Base-by-base conservation (phyloP, 176 grass and related monocot genomes). In the Cenchrus americanus region DNA sequence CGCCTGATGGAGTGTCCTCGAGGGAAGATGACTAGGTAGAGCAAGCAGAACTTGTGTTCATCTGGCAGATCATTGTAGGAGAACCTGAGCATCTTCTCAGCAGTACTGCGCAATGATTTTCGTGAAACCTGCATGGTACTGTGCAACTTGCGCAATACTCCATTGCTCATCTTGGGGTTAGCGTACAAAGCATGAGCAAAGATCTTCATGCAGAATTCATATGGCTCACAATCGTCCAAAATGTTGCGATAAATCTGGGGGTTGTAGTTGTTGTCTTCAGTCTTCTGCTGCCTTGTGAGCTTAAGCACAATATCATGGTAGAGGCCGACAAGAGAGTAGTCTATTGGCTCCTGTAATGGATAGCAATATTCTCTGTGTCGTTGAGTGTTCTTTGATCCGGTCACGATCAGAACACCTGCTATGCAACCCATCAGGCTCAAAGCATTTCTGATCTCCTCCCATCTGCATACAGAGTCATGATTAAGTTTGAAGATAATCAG, bases 11-110 rank as follows among this genome's bases (percentile, higher is more conserved):
- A 43, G 10, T 73, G 5, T 8, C 24, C 18, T 40, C 0, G 83
- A 62, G 75, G 53, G 26, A 85, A 85, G 54, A 85, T 50, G 5
- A 77, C 52, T 48, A 85, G 82, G 43, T 89, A 76, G 14, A 83
- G 8, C 7, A 79, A 74, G 77, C 75, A 89, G 8, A 51, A 11
- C 67, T 68, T 26, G 51, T 73, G 79, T 0, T 61, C 27, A 27
- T 32, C 59, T 10, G 19, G 19, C 6, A 89, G 7, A 5, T 80
- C 27, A 0, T 0, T 49, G 66, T 83, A 80, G 0, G 75, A 79
- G 27, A 71, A 67, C 24, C 22, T 82, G 8, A 87, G 1, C 62
- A 86, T 69, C 2, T 47, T 74, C 4, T 44, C 1, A 12, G 8
- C 9, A 11, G 1, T 48, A 8, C 5, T 44, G 43, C 1, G 4